Percentiles rank a stretch among this genome's conserved stretches.
Evolutionary conservation across 176 grass and related monocot species (phyloP).

Genomic region (Oryza longistaminata): DNA sequence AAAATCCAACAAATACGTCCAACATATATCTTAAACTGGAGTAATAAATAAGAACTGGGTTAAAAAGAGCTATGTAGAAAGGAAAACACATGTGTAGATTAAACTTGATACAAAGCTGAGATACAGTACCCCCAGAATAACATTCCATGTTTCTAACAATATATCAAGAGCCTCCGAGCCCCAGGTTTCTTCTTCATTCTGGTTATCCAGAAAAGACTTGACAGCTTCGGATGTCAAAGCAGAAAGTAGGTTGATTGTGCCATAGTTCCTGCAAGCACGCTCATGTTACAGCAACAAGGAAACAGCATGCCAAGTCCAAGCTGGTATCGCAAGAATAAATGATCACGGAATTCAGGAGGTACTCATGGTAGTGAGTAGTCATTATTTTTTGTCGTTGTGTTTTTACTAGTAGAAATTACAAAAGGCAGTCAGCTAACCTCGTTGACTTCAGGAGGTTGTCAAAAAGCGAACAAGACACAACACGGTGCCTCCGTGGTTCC

Average conservation of each 20-base stretch:
- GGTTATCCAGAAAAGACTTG: slow-evolving; percentile 62
- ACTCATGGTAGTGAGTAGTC: neutral
- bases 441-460: slow-evolving; percentile 83
- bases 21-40: neutral
- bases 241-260: slow-evolving; percentile 80
- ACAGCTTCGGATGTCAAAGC: slow-evolving; percentile 91
- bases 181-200: slow-evolving; percentile 90
- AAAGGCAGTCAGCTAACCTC: slow-evolving; percentile 57
- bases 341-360: slow-evolving; percentile 1
- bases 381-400: neutral
- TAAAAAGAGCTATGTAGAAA: slow-evolving; percentile 4
- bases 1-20: slow-evolving; percentile 25
- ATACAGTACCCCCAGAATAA: slow-evolving; percentile 76
- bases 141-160: slow-evolving; percentile 95
- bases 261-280: slow-evolving; percentile 68
- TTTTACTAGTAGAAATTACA: slow-evolving; percentile 18
- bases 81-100: slow-evolving; percentile 8
- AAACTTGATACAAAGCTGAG: slow-evolving; percentile 23
- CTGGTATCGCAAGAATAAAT: slow-evolving; percentile 29
- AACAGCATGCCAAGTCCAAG: slow-evolving; percentile 20
- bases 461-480: slow-evolving; percentile 58
- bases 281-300: slow-evolving; percentile 41
- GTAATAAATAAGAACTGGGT: slow-evolving; percentile 16
- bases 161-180: slow-evolving; percentile 86
- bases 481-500: slow-evolving; percentile 5